These are phyloP conservation scores for Termitomyces heimii DNA, from an alignment of 768 basidiomycete genomes.

Conservation along the genomic window DNA sequence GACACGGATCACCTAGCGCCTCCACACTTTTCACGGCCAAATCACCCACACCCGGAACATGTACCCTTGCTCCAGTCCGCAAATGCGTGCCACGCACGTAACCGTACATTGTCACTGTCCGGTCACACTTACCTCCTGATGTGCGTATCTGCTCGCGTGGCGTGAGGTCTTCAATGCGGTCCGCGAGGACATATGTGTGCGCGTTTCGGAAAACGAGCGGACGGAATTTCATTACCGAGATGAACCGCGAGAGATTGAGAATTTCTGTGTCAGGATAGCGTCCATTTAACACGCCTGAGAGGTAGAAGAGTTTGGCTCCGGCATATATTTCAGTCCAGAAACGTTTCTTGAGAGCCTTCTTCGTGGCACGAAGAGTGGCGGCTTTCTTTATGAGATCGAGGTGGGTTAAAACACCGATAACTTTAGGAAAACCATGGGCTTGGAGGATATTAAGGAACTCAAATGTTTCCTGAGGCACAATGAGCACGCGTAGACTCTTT, in stretches of 20 bases:
- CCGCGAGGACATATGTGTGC: conserved; percentile 92
- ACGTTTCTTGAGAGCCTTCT: conserved; percentile 93
- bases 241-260: conserved; percentile 92
- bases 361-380: conserved; percentile 78
- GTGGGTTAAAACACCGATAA: conserved; percentile 93
- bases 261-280: conserved; percentile 97
- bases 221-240: conserved; percentile 97
- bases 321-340: conserved; percentile 99
- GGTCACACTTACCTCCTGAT: conserved; percentile 83
- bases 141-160: conserved; percentile 75
- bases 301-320: conserved; percentile 96
- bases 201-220: conserved; percentile 93
- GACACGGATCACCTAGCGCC: conserved; percentile 89
- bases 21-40: conserved; percentile 69
- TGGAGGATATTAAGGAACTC: conserved; percentile 98
- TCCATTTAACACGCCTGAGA: conserved; percentile 94
- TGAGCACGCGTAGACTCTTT: not conserved
- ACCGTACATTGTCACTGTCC: conserved; percentile 91
- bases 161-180: conserved; percentile 93
- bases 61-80: conserved; percentile 69
- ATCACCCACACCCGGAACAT: conserved; percentile 95
- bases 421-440: conserved; percentile 97
- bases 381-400: conserved; percentile 96
- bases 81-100: conserved; percentile 90
- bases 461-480: conserved; percentile 77